Percentiles rank a stretch among this genome's conserved stretches.
Evolutionary conservation across 75 land plant species (phyloP).

Genomic region (Larix kaempferi): DNA sequence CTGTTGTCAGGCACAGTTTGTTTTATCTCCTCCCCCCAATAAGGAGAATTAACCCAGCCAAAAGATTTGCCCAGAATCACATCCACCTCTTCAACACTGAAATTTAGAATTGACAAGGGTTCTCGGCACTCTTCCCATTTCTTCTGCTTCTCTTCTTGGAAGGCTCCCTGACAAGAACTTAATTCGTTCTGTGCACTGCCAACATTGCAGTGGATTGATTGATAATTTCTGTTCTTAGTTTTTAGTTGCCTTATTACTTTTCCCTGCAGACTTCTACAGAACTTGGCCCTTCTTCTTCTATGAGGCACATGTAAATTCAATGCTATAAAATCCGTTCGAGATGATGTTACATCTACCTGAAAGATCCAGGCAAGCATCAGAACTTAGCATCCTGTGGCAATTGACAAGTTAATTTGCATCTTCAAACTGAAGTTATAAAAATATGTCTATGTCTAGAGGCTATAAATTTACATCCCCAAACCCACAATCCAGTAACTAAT

Average conservation of each 20-base stretch:
- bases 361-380: background rate
- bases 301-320: background rate
- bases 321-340: background rate
- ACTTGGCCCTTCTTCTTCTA: background rate
- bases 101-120: slow-evolving; percentile 40
- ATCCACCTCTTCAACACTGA: slow-evolving; percentile 59
- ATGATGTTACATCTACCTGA: slow-evolving; percentile 3
- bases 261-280: background rate
- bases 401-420: background rate
- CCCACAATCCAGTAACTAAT: background rate
- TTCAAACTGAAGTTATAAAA: background rate
- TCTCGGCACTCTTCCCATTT: slow-evolving; percentile 61
- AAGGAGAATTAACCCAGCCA: slow-evolving; percentile 78
- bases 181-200: slow-evolving; percentile 4
- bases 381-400: background rate
- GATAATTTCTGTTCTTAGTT: background rate
- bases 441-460: background rate
- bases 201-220: slow-evolving; percentile 10
- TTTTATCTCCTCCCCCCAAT: slow-evolving; percentile 81
- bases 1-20: slow-evolving; percentile 52
- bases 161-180: background rate
- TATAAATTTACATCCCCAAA: background rate
- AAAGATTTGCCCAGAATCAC: slow-evolving; percentile 74
- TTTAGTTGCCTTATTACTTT: background rate
- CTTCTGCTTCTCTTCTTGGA: slow-evolving; percentile 40